phyloP scores from a whole-genome alignment of 2,329 filamentous ascomycete species.

The Colletotrichum sp. region DNA sequence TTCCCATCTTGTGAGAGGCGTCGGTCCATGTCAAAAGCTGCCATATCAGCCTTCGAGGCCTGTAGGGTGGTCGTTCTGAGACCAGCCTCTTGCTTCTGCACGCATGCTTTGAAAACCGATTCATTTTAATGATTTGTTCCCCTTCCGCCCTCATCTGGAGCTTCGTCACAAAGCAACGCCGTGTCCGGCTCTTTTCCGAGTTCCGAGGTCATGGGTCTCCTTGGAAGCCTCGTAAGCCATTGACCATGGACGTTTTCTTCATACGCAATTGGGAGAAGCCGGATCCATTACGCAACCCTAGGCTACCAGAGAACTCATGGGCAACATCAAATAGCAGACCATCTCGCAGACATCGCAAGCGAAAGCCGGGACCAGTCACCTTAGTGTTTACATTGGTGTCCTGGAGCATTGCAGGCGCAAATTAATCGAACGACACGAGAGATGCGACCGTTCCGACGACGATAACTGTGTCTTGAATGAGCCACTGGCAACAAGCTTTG shows the following conservation, averaged over 20 bases:
- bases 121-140: not conserved
- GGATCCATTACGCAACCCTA: not conserved
- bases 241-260: not conserved
- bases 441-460: not conserved
- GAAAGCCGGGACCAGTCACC: not conserved
- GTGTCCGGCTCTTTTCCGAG: not conserved
- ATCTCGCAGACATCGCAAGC: not conserved
- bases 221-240: not conserved
- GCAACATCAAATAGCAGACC: not conserved
- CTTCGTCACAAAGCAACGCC: not conserved
- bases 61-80: not conserved
- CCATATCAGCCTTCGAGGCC: not conserved
- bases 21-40: not conserved
- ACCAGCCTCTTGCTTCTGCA: not conserved
- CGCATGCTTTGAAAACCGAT: not conserved
- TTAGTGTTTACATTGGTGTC: not conserved
- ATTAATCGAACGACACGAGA: not conserved
- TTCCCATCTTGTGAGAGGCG: not conserved
- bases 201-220: not conserved
- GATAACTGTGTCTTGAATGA: not conserved
- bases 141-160: not conserved
- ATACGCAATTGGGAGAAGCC: not conserved
- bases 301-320: not conserved
- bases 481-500: not conserved
- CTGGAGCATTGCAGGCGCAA: not conserved